phyloP scores from a whole-genome alignment of 2,329 filamentous ascomycete genomes.

The Epichloe coenophiala region DNA sequence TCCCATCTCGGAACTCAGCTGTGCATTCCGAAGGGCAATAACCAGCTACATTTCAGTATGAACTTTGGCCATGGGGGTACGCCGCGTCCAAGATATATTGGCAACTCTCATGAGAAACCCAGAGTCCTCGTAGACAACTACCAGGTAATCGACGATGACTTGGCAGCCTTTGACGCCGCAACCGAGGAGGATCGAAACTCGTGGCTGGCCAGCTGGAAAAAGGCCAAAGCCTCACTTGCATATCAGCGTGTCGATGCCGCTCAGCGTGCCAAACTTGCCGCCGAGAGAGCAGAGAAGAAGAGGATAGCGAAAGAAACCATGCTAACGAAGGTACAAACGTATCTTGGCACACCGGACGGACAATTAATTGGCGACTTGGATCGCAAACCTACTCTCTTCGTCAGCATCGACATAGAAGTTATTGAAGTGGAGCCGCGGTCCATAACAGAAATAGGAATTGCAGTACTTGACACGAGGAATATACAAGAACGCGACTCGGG shows the following conservation, averaged over 20 bases:
- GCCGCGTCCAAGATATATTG: conserved; percentile 53
- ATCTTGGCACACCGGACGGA: conserved; percentile 45
- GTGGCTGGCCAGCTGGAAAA: conserved; percentile 3
- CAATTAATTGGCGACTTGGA: background rate
- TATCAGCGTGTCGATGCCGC: conserved; percentile 18
- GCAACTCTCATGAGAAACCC: conserved; percentile 13
- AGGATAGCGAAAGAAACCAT: conserved; percentile 36
- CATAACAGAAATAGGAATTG: conserved; percentile 78
- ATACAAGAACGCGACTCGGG: conserved; percentile 46
- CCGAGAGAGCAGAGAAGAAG: conserved; percentile 16
- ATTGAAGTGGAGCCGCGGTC: conserved; percentile 53
- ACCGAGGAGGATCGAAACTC: background rate
- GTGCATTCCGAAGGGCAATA: conserved; percentile 39
- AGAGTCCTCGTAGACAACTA: background rate
- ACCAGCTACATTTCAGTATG: conserved; percentile 42
- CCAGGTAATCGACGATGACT: conserved; percentile 12
- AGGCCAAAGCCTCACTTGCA: conserved; percentile 17
- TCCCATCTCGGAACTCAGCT: conserved; percentile 38
- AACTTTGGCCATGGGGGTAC: conserved; percentile 46
- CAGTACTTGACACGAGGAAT: conserved; percentile 58
- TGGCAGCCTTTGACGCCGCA: conserved; percentile 17
- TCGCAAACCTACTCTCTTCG: conserved; percentile 38
- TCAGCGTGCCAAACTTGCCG: background rate
- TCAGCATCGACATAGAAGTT: conserved; percentile 73
- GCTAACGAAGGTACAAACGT: conserved; percentile 52